These are phyloP conservation scores for Desmodesmus armatus DNA, from an alignment of 139 green algal genomes.

Conservation along the genomic window DNA sequence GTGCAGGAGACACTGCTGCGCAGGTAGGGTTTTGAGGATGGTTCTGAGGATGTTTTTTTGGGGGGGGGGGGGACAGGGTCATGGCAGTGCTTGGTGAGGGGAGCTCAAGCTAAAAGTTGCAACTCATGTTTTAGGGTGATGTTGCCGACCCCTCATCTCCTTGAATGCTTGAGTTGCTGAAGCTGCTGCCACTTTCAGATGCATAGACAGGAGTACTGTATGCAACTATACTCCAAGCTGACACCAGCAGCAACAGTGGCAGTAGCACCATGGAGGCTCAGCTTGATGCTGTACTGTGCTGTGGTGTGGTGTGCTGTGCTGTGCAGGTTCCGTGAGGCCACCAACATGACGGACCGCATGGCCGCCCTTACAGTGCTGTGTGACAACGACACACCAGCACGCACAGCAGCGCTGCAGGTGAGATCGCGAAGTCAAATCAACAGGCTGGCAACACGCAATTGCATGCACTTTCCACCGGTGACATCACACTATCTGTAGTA, in stretches of 20 bases:
- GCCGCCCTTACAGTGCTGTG: conserved; percentile 81
- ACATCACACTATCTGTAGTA: no score
- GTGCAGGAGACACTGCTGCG: conserved; percentile 70
- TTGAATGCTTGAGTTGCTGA: no score
- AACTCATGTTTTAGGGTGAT: background rate
- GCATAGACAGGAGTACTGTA: no score
- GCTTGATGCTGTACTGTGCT: background rate
- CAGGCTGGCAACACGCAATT: background rate
- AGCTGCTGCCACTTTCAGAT: no score
- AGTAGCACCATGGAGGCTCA: background rate
- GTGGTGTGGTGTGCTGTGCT: background rate
- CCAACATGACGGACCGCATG: conserved; percentile 99
- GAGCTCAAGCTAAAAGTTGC: background rate
- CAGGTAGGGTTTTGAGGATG: conserved; percentile 1
- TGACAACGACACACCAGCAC: conserved; percentile 60
- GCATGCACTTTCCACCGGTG: no score
- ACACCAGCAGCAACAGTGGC: background rate
- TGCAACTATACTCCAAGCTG: no score
- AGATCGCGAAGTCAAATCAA: no score
- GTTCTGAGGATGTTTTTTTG: background rate
- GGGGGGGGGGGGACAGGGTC: background rate
- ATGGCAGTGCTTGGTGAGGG: background rate
- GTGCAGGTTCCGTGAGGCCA: conserved; percentile 65
- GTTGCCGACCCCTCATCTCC: no score
- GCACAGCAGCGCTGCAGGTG: conserved; percentile 66